These are phyloP conservation scores for Cicer cuneatum DNA, from an alignment of 306 rosid genomes.

Conservation along the genomic window DNA sequence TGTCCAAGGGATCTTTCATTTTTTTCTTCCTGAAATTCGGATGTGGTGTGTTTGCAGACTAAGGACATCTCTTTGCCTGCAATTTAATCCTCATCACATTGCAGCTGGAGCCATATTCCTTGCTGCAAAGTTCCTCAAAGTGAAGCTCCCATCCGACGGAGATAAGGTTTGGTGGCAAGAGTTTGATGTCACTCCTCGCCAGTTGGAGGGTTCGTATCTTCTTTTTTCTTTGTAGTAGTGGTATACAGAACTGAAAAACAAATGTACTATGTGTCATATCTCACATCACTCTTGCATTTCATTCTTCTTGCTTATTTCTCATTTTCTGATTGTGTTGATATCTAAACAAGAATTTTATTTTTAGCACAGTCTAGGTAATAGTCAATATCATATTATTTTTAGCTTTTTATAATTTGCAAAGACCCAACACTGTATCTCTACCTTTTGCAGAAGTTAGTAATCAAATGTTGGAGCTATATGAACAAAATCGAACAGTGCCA, in stretches of 20 bases:
- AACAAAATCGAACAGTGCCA: constrained; percentile 75
- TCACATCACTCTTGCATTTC: constrained; percentile 8
- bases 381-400: constrained; percentile 4
- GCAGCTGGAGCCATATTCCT: constrained; percentile 99
- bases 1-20: constrained; percentile 51
- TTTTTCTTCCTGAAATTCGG: constrained; percentile 57
- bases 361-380: constrained; percentile 1
- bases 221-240: constrained; percentile 50
- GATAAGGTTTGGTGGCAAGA: constrained; percentile 99
- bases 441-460: constrained; percentile 89
- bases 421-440: constrained; percentile 30
- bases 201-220: constrained; percentile 90
- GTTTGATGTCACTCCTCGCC: constrained; percentile 88
- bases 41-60: constrained; percentile 72
- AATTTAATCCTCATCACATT: constrained; percentile 94
- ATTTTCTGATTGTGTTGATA: background rate
- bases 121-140: constrained; percentile 95
- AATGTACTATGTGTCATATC: constrained; percentile 42
- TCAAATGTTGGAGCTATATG: constrained; percentile 96
- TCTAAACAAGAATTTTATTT: constrained; percentile 8
- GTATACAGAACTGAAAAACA: constrained; percentile 43
- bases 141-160: constrained; percentile 93
- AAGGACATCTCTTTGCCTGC: constrained; percentile 97
- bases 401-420: constrained; percentile 12
- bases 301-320: constrained; percentile 1